Evolutionary conservation across 495 filamentous ascomycete species (phyloP), one percentile per base, ranked within the genome.

Genomic region (Xylaria flabelliformis): DNA sequence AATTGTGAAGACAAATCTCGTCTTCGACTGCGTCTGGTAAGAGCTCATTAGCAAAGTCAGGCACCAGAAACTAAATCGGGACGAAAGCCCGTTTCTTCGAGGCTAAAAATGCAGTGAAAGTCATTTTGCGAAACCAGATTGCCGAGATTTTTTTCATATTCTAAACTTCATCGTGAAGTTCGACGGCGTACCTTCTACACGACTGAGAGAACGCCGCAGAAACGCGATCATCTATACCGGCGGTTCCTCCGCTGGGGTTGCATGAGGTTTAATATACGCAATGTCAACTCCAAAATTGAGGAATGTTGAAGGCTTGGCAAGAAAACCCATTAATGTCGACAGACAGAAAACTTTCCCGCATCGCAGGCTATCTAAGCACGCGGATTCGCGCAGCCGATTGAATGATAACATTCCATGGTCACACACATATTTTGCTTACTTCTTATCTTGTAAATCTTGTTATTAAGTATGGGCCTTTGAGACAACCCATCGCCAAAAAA

Each of bases 51-150:
- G n/a, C n/a, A n/a, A 29, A 29, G 26, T 29, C 26, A 29, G 26
- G 2, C 26, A 29, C 26, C 2, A 21, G 13, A 15, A 42, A 42
- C 9, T 48, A 6, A 48, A 48, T 17, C n/a, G 46, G 46, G 19
- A n/a, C 46, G 4, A n/a, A 48, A 48, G 48, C n/a, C 48, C 48
- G 26, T 9, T 51, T 51, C 19, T 24, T 53, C 1, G 21, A 24
- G 21, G 50, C 50, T 53, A 26, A 53, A 26, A 53, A 53, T 53
- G 50, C 50, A 53, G 50, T 53, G 50, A 51, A 51, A 51, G 26
- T 29, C 26, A 29, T 29, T 29, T 1, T 2, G 26, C 26, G 1
- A 29, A 1, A 29, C 26, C 26, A 29, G 26, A 29, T 29, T 29
- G 26, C 26, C 26, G 26, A 2, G 26, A 29, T 29, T 29, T 29